These are phyloP conservation scores for Andrographis paniculata DNA, from an alignment of 305 asterid genomes.

Conservation along the genomic window DNA sequence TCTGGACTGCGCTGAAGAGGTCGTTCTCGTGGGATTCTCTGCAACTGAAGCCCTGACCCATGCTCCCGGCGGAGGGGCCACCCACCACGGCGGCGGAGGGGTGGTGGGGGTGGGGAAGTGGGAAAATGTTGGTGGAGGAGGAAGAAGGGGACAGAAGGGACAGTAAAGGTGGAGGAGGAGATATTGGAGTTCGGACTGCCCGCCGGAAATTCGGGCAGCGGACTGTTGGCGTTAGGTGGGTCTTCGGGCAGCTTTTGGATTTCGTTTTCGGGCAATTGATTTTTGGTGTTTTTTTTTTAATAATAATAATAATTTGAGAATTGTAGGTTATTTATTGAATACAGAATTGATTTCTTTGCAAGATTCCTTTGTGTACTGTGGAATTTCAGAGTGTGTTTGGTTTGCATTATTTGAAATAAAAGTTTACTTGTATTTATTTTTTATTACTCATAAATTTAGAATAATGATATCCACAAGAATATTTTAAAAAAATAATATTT, in stretches of 20 bases:
- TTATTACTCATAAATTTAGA: too few relatives aligned
- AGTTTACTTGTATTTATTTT: too few relatives aligned
- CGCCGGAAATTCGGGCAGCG: conserved; percentile 37
- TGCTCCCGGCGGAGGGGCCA: conserved; percentile 37
- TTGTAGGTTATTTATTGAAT: too few relatives aligned
- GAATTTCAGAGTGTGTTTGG: too few relatives aligned
- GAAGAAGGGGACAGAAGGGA: neutral
- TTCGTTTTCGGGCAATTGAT: conserved; percentile 18
- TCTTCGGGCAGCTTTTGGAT: conserved; percentile 31
- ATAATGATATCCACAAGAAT: too few relatives aligned
- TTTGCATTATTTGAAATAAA: too few relatives aligned
- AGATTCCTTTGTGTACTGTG: too few relatives aligned
- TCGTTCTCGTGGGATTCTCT: conserved; percentile 29
- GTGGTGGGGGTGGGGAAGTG: conserved; percentile 22
- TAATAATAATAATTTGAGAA: too few relatives aligned
- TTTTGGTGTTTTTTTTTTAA: neutral
- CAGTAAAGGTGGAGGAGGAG: conserved; percentile 4
- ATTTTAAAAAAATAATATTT: too few relatives aligned
- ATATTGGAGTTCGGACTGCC: conserved; percentile 48
- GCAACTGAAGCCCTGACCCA: conserved; percentile 81
- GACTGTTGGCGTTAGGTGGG: conserved; percentile 18
- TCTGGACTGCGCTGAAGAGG: conserved; percentile 53
- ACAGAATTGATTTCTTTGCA: too few relatives aligned
- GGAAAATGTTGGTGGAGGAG: conserved; percentile 14
- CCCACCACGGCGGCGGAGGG: conserved; percentile 43